Conservation (phyloP, 1,139 yeast genomes). For the Kodamaea arcana region DNA sequence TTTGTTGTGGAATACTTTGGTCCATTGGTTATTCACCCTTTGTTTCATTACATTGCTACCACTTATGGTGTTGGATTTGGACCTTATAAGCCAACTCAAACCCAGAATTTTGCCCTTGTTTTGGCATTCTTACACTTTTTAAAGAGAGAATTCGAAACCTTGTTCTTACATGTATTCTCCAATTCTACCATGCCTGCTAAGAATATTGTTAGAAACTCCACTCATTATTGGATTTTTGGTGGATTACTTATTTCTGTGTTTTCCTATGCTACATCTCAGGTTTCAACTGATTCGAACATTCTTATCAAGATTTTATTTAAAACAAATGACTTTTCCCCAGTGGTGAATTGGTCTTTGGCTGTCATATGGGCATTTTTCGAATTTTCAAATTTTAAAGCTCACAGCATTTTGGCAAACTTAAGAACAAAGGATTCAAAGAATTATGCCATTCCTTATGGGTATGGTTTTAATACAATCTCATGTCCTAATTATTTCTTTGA, state of each 20-base stretch:
- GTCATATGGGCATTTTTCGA: constrained; percentile 65
- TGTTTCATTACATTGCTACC: constrained; percentile 47
- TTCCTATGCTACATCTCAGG: constrained; percentile 62
- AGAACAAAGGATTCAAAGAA: constrained; percentile 44
- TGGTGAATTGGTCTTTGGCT: constrained; percentile 27
- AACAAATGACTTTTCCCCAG: constrained; percentile 23
- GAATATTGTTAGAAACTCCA: constrained; percentile 82
- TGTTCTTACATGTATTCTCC: constrained; percentile 80
- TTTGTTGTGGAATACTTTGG: constrained; percentile 85
- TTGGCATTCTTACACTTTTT: constrained; percentile 70
- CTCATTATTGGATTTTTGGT: constrained; percentile 87
- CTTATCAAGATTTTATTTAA: constrained; percentile 16
- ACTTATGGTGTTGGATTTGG: constrained; percentile 17
- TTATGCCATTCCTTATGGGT: constrained; percentile 43
- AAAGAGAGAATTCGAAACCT: constrained; percentile 85
- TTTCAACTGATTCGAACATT: constrained; percentile 3
- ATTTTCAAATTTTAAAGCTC: constrained; percentile 67
- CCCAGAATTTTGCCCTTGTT: constrained; percentile 51
- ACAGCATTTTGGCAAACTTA: constrained; percentile 54
- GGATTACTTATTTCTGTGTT: constrained; percentile 63
- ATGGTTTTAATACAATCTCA: constrained; percentile 44
- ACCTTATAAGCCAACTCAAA: constrained; percentile 34
- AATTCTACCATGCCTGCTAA: constrained; percentile 87
- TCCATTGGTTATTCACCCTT: constrained; percentile 75
- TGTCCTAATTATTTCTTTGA: constrained; percentile 93